Conservation (phyloP, 2,329 filamentous ascomycete species). For the Ceratocystis papillata region DNA sequence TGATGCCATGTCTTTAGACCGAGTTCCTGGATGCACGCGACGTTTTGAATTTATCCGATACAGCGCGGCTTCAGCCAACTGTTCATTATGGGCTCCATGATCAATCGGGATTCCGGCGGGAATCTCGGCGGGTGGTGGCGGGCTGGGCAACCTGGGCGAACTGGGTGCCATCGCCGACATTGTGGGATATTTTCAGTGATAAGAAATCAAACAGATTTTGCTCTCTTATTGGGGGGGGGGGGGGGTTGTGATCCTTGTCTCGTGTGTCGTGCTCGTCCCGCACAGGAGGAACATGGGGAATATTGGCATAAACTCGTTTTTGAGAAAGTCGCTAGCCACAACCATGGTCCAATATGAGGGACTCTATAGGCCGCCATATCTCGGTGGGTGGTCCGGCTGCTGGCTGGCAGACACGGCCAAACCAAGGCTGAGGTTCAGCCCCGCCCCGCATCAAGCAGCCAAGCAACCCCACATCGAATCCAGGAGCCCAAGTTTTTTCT, state of each 20-base stretch:
- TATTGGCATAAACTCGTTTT: neutral
- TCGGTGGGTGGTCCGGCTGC: neutral
- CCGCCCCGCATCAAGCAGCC: neutral
- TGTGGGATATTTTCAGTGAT: slow-evolving; percentile 23
- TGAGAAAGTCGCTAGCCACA: too few relatives aligned
- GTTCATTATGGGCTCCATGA: slow-evolving; percentile 44
- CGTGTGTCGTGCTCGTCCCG: neutral
- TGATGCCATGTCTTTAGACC: slow-evolving; percentile 81
- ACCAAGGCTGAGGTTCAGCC: neutral
- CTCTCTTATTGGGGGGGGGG: too few relatives aligned
- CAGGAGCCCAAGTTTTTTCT: slow-evolving; percentile 7
- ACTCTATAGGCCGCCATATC: too few relatives aligned
- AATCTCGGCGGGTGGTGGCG: slow-evolving; percentile 87
- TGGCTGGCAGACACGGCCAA: neutral
- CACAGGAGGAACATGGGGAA: neutral
- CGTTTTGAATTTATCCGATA: slow-evolving; percentile 66
- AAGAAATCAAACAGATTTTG: too few relatives aligned
- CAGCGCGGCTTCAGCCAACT: slow-evolving; percentile 43
- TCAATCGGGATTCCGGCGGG: slow-evolving; percentile 77
- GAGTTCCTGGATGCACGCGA: slow-evolving; percentile 85
- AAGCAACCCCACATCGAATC: slow-evolving; percentile 4
- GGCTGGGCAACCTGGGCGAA: slow-evolving; percentile 87
- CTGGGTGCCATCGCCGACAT: slow-evolving; percentile 54
- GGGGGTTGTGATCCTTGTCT: neutral
- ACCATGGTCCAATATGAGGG: too few relatives aligned